These are phyloP conservation scores for Theileria annulata DNA, from an alignment of 169 alveolate genomes.

Conservation along the genomic window DNA sequence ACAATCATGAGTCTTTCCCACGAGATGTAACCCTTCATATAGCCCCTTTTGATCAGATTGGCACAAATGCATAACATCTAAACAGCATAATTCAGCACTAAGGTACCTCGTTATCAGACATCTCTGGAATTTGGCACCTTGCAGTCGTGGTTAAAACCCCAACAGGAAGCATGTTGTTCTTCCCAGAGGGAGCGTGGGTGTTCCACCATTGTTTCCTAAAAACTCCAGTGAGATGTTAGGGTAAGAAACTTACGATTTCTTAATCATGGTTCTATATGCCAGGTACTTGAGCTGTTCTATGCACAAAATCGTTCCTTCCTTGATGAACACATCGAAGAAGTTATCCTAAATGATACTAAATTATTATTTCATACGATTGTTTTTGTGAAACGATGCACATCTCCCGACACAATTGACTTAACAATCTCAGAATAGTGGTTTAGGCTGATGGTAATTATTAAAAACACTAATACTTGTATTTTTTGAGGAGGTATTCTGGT, in stretches of 20 bases:
- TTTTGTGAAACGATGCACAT: constrained; percentile 64
- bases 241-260: constrained; percentile 55
- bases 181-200: constrained; percentile 56
- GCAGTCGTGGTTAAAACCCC: constrained; percentile 66
- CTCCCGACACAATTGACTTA: constrained; percentile 72
- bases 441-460: constrained; percentile 66
- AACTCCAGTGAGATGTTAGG: not conserved
- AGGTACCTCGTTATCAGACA: constrained; percentile 68
- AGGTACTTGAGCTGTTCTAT: constrained; percentile 80
- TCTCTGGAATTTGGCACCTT: constrained; percentile 56
- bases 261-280: constrained; percentile 78
- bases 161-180: constrained; percentile 73
- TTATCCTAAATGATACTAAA: constrained; percentile 31
- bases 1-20: constrained; percentile 82
- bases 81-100: not conserved
- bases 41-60: constrained; percentile 78
- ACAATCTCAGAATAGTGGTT: constrained; percentile 75
- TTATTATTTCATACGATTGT: constrained; percentile 59
- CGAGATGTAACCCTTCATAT: constrained; percentile 83
- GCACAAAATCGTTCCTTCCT: constrained; percentile 82
- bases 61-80: constrained; percentile 85
- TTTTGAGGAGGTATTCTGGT: constrained; percentile 64
- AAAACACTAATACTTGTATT: constrained; percentile 65
- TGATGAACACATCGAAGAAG: constrained; percentile 59
- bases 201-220: constrained; percentile 75